These are phyloP conservation scores for Aphanomyces invadans DNA, from an alignment of 352 stramenopile genomes.

Conservation along the genomic window DNA sequence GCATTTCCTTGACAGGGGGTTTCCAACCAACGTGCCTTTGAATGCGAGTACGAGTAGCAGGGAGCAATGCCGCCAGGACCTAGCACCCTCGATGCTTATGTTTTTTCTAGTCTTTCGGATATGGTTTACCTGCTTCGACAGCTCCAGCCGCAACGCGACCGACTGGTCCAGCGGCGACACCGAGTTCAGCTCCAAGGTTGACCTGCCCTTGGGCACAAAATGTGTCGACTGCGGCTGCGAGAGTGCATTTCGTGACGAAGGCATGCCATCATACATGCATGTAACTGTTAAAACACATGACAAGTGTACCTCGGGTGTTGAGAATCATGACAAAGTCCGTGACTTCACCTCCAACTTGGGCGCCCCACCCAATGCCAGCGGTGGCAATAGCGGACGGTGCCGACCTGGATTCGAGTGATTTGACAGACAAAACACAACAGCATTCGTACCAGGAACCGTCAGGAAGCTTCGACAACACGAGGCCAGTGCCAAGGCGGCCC, in stretches of 20 bases:
- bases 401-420: constrained; percentile 32
- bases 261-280: too few species aligned
- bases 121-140: constrained; percentile 63
- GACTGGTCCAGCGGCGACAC: constrained; percentile 82
- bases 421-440: neutral
- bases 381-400: constrained; percentile 92
- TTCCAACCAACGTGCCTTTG: constrained; percentile 32
- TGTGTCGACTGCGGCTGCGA: constrained; percentile 55
- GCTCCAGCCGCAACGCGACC: constrained; percentile 75
- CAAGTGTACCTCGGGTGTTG: constrained; percentile 59
- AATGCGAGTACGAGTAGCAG: constrained; percentile 90
- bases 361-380: constrained; percentile 82
- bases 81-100: too few species aligned
- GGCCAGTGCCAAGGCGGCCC: constrained; percentile 83
- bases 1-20: neutral
- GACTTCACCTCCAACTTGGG: constrained; percentile 87
- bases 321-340: constrained; percentile 93
- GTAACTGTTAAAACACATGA: neutral
- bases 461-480: constrained; percentile 87
- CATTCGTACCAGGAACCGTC: constrained; percentile 82
- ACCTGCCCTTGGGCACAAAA: constrained; percentile 83
- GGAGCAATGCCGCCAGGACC: constrained; percentile 48
- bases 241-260: too few species aligned
- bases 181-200: constrained; percentile 86
- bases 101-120: too few species aligned